phyloP scores from a whole-genome alignment of 805 yeast species.

The Tetrapisispora taiwanensis region DNA sequence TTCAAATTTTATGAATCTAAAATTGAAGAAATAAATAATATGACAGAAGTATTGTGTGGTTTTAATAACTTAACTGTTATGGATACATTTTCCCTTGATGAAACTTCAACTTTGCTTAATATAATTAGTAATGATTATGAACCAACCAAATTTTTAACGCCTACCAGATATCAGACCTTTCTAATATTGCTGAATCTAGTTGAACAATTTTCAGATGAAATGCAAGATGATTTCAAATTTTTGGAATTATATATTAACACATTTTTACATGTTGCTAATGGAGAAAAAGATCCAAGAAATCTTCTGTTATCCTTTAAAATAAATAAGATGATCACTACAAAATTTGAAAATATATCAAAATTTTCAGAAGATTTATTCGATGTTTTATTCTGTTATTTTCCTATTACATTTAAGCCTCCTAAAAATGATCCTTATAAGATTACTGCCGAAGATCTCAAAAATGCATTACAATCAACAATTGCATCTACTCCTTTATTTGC shows the following conservation, averaged over 20 bases:
- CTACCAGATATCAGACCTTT: conserved; percentile 52
- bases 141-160: conserved; percentile 50
- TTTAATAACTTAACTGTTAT: conserved; percentile 41
- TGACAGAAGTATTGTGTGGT: conserved; percentile 45
- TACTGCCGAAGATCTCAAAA: conserved; percentile 61
- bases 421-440: conserved; percentile 72
- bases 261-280: conserved; percentile 60
- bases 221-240: conserved; percentile 13
- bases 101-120: conserved; percentile 31
- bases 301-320: conserved; percentile 58
- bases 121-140: conserved; percentile 36
- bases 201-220: conserved; percentile 11
- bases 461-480: conserved; percentile 49
- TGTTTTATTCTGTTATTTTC: conserved; percentile 87
- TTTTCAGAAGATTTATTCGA: conserved; percentile 68
- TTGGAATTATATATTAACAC: conserved; percentile 39
- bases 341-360: conserved; percentile 28
- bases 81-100: conserved; percentile 36
- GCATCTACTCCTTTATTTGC: conserved; percentile 55
- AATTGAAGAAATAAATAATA: conserved; percentile 51
- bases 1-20: conserved; percentile 52
- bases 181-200: conserved; percentile 35
- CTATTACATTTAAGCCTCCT: conserved; percentile 90
- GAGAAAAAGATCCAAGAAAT: conserved; percentile 93
- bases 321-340: conserved; percentile 36